Conservation (phyloP, 441 rosid genomes). For the Corymbia calophylla region DNA sequence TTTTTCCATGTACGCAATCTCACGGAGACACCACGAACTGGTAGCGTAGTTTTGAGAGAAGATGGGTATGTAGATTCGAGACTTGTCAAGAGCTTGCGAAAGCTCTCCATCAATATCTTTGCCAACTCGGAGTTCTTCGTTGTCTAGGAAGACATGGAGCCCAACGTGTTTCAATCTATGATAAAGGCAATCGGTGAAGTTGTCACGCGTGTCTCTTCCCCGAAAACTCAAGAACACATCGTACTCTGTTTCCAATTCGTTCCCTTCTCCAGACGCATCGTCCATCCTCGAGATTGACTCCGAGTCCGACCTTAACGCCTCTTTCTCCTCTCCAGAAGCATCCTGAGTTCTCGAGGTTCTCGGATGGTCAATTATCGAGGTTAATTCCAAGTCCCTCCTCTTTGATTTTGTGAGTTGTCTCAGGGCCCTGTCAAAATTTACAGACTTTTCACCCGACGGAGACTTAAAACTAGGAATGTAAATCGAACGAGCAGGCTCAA, state of each 20-base stretch:
- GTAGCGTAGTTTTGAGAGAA: neutral
- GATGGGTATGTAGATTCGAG: neutral
- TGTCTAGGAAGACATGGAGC: neutral
- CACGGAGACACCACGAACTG: neutral
- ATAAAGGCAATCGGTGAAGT: neutral
- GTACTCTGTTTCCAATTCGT: neutral
- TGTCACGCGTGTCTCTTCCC: neutral
- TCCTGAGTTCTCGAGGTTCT: neutral
- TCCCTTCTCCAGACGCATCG: neutral
- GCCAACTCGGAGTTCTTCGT: neutral
- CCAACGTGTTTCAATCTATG: neutral
- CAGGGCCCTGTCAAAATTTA: neutral
- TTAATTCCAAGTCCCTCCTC: neutral
- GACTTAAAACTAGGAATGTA: neutral
- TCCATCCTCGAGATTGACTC: neutral
- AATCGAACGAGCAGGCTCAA: neutral
- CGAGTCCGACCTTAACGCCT: neutral
- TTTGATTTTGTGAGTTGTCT: neutral
- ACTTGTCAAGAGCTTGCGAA: neutral
- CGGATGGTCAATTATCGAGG: neutral
- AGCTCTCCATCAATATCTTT: neutral
- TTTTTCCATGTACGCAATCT: neutral
- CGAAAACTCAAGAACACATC: neutral
- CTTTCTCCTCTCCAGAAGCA: neutral
- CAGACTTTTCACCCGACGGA: neutral